Base-by-base conservation (phyloP, 176 grass and related monocot genomes). In the Puccinellia tenuiflora region DNA sequence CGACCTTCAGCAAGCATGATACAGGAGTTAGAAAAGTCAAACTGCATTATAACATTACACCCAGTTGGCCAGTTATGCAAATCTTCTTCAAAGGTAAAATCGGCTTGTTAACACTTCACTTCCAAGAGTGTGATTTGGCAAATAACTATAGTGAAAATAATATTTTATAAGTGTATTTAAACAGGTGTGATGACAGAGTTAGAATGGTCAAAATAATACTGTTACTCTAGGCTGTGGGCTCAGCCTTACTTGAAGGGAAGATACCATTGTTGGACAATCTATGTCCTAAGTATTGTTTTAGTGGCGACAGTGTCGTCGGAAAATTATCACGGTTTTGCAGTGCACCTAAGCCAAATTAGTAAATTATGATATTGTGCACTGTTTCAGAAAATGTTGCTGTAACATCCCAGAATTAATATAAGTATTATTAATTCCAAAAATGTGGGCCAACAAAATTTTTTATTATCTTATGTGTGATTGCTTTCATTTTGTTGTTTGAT, bases 1-100 rank as follows among this genome's bases (percentile, higher is more conserved):
- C 91, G 14, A 60, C 87, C 93, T 95, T 84, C 56, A 70, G 21
- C 46, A 76, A 63, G 79, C 68, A 48, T 8, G 42, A 59, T 18
- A 80, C 22, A 4, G 18, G 14, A 74, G 81, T 71, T 38, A 75
- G 77, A 75, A 60, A 52, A 46, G 28, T 20, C 26, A 43, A 68
- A 70, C 5, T 51, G 38, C 45, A 77, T 6, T 73, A 16, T 55
- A 53, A 63, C 38, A 29, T 9, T 39, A 79, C 13, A 51, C 16
- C 40, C 7, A 26, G 4, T 25, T 31, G 6, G 10, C 40, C 7
- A 26, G 4, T 25, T 31, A 3, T 55, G n/a, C 37, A 82, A 37
- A 15, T 62, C n/a, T 75, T 73, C 8, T 34, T 74, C 43, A 33
- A 79, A 81, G 64, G 64, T 25, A 53, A 79, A 57, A 77, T 43